Percentiles rank a stretch among this genome's conserved stretches.
These are phyloP conservation scores for Malus asiatica DNA, from an alignment of 306 rosid species.

Conservation along the genomic window DNA sequence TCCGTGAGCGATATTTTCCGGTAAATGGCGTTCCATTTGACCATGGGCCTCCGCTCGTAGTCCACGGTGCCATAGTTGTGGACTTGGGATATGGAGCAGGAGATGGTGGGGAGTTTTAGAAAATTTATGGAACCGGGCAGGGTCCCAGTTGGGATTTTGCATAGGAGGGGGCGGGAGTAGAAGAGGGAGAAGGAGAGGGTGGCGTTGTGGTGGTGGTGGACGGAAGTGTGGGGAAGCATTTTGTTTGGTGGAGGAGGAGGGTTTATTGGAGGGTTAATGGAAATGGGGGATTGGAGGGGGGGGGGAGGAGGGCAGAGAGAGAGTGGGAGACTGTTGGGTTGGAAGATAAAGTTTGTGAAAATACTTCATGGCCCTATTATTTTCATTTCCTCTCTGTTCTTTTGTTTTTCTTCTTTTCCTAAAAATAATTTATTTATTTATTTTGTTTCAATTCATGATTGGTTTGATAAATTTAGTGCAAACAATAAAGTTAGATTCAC, in stretches of 20 bases:
- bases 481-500: too few species aligned
- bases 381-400: neutral
- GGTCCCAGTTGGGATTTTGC: constrained; percentile 6
- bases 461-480: too few species aligned
- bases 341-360: constrained; percentile 14
- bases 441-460: too few species aligned
- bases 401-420: too few species aligned
- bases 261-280: neutral
- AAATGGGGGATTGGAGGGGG: neutral
- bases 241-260: neutral
- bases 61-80: constrained; percentile 70
- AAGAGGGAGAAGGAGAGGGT: constrained; percentile 45
- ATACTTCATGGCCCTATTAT: neutral
- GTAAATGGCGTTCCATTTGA: constrained; percentile 60
- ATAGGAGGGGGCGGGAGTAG: constrained; percentile 25
- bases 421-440: too few species aligned
- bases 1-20: constrained; percentile 49
- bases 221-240: constrained; percentile 49
- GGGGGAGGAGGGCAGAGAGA: too few species aligned
- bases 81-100: constrained; percentile 52
- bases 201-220: constrained; percentile 40
- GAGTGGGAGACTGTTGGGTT: neutral
- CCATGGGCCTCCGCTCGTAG: constrained; percentile 53
- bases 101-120: constrained; percentile 19
- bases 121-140: constrained; percentile 8